Evolutionary conservation across 345 rosid genomes (phyloP).

Genomic region (Pelargonium nanum): DNA sequence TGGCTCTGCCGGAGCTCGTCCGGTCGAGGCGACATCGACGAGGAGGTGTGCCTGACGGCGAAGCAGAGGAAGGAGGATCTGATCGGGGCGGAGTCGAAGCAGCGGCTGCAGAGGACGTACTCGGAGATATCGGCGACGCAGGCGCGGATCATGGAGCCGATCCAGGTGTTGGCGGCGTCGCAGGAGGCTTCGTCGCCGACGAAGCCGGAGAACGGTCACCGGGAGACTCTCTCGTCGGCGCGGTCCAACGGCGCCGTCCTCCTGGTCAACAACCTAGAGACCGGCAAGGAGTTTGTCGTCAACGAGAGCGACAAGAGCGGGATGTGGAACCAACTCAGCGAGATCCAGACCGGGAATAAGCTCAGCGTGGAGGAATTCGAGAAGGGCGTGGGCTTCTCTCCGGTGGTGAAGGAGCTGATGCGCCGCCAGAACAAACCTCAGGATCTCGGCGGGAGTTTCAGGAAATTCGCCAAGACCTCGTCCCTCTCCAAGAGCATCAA

Average conservation of each 20-base stretch:
- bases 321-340: conserved; percentile 82
- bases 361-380: conserved; percentile 88
- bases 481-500: conserved; percentile 65
- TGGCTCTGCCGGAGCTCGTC: conserved; percentile 32
- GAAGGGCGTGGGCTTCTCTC: conserved; percentile 67
- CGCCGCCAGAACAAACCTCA: conserved; percentile 39
- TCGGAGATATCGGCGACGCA: conserved; percentile 35
- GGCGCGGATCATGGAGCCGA: conserved; percentile 29
- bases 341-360: conserved; percentile 88
- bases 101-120: conserved; percentile 50
- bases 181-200: conserved; percentile 8
- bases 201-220: too few relatives aligned
- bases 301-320: conserved; percentile 68
- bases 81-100: conserved; percentile 51
- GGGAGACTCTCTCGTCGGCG: conserved; percentile 16
- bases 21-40: conserved; percentile 63
- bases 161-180: conserved; percentile 21
- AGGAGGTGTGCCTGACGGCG: conserved; percentile 20
- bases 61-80: conserved; percentile 54
- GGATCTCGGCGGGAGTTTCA: conserved; percentile 25
- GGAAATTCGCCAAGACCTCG: conserved; percentile 33
- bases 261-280: conserved; percentile 81
- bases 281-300: conserved; percentile 75
- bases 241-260: conserved; percentile 53
- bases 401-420: conserved; percentile 83